phyloP scores from a whole-genome alignment of 2,329 filamentous ascomycete species.

The Dothistroma pini region DNA sequence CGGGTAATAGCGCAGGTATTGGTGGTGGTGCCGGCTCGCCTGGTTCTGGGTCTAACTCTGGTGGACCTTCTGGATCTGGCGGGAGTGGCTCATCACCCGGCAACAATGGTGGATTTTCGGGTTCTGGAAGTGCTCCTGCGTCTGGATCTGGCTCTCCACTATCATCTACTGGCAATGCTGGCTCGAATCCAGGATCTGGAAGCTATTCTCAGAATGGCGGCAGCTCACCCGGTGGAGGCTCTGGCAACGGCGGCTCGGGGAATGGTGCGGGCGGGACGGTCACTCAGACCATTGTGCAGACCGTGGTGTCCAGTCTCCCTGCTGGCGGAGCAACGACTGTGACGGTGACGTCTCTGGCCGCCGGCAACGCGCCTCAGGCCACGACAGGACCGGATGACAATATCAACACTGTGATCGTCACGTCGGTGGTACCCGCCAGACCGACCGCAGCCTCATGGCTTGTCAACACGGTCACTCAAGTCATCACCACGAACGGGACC shows the following conservation, averaged over 20 bases:
- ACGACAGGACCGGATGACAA: background rate
- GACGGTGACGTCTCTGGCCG: background rate
- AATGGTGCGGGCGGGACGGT: background rate
- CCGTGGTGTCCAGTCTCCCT: background rate
- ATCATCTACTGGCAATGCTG: background rate
- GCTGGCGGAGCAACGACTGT: background rate
- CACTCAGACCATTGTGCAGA: constrained; percentile 5
- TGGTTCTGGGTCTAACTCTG: constrained; percentile 1
- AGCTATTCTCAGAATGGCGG: background rate
- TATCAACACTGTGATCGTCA: constrained; percentile 9
- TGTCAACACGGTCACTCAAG: constrained; percentile 10
- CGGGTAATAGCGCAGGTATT: constrained; percentile 1
- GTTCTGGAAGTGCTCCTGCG: background rate
- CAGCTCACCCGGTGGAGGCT: background rate
- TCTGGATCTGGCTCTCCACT: background rate
- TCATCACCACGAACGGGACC: constrained; percentile 12
- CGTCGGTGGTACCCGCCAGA: background rate
- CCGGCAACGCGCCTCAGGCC: background rate
- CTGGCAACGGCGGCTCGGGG: background rate
- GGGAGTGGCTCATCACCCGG: background rate
- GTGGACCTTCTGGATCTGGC: background rate
- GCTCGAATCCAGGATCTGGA: background rate
- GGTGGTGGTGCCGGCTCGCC: background rate
- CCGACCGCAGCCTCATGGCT: background rate
- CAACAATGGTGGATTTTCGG: background rate